Evolutionary conservation across 176 grass and related monocot species (phyloP), one percentile per base, ranked within the genome.

Genomic region (Melocanna baccifera): DNA sequence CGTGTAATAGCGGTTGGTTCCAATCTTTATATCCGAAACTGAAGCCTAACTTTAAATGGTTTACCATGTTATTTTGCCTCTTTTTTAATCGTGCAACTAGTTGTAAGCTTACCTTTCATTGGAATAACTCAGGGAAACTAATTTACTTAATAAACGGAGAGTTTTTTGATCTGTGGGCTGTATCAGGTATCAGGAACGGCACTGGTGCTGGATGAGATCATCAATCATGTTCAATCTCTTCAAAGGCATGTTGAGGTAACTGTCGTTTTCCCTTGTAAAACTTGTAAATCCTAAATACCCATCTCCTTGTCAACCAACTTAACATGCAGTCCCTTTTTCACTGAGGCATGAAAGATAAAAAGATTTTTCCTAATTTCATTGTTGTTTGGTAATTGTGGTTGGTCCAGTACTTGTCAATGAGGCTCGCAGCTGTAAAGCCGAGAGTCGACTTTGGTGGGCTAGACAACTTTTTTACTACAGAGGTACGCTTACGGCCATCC

Each of bases 171-270:
- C 39, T 75, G 20, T 68, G 37, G 13, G 18, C n/a, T 55, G 43
- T 81, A 85, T 72, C 61, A 97, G 95, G 94, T 97, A 76, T 94
- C 95, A 20, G 95, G 95, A 67, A 97, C 92, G 26, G 91, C 95
- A 30, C 48, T 97, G 52, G 95, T 97, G 80, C 74, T 97, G 62
- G 95, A 97, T 86, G 95, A 97, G 88, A 97, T 97, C 79, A 97
- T 97, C 71, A 97, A 93, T 75, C 95, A 97, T 86, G 95, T 97
- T 79, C 95, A 97, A 52, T 97, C 89, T 62, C 92, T 97, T 32
- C 95, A 97, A 83, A 88, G 95, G 23, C 92, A 97, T 82, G 95
- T 97, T 18, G 92, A 97, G 95, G 95, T 94, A 94, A 62, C 57
- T 69, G 2, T 47, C 63, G 4, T 19, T 83, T 50, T 64, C 81